Evolutionary conservation across 148 eudicot species (phyloP), one percentile per base, ranked within the genome.

Genomic region (Suaeda aralocaspica): DNA sequence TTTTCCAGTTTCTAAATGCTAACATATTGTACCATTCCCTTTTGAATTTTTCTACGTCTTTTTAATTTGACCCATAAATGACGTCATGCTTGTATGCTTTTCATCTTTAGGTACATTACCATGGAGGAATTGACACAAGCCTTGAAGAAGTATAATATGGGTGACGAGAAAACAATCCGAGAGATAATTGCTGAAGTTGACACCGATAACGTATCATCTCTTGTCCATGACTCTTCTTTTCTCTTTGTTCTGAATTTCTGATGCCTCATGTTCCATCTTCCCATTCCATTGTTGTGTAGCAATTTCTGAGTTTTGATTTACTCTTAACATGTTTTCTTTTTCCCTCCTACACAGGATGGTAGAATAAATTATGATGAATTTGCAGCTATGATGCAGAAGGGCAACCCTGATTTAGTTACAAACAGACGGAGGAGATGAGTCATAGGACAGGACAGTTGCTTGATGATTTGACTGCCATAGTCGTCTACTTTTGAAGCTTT

Each of bases 381-480:
- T 80, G 94, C 70, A n/a, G 90, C 94, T 18, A 93, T 90, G 98
- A 93, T 93, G 98, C 87, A 86, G 78, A 88, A 93, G 80, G 98
- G 98, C 72, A 83, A 77, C 80, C 94, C 98, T 45, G 96, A 90
- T 48, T 36, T 90, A 72, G 83, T 69, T 33, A 63, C 77, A 21
- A 78, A 75, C 50, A 90, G 95, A 75, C 86, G 95, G 16, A 83
- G 88, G 63, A 85, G 90, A 84, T 92, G 61, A 78, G 44, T 29
- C 44, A 31, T 31, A 7, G 10, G 21, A 41, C 42, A 7, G 10
- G 21, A 41, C 42, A 28, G 19, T 51, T 29, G 16, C 50, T 19
- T 44, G 33, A 25, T 28, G 29, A 34, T 25, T 19, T 46, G 14
- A 63, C 66, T 31, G 11, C 16, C 29, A n/a, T 50, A 42, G 21